Evolutionary conservation across 2,329 filamentous ascomycete genomes (phyloP), one percentile per base, ranked within the genome.

Genomic region (Emericellopsis atlantica): DNA sequence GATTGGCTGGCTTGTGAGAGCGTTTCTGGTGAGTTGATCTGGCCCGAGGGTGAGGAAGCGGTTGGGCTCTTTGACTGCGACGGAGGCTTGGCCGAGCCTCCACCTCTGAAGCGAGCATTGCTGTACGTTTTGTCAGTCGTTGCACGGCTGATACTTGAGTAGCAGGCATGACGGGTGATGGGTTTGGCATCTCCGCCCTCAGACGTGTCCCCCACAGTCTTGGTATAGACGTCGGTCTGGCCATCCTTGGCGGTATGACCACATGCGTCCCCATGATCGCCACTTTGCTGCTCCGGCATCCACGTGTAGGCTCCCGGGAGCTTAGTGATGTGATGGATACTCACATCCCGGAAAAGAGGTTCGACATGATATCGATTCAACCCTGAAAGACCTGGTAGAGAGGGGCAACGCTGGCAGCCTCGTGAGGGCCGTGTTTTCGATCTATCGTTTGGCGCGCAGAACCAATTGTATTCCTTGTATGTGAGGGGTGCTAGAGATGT

Each of bases 331-430:
- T 24, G 12, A 26, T 29, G 10, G 3, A 14, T 12, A 73, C 72
- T 72, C 65, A 76, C 72, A 76, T 76, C 60, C 72, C 72, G 53
- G 72, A 76, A 56, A 76, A 76, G 51, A 76, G 62, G 61, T 74
- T 75, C 51, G 72, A 76, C 72, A 76, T 76, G 55, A 52, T 62
- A 51, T 49, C 44, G 41, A 42, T 41, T 12, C 26, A 12, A 29
- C 26, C 9, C 26, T 29, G 26, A 12, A 29, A 29, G 26, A 12
- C 12, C 26, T 29, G 26, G 12, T 7, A 12, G 26, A 29, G 26
- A 29, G 26, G 26, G 26, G 26, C 26, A 29, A 29, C 26, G 26
- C 12, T 4, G 6, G 6, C 6, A 9, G 26, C 26, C 12, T 29
- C 26, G 49, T 48, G 48, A 44, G 47, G 48, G 49, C 9, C 32